Percentiles rank a stretch among this genome's conserved stretches.
These are phyloP conservation scores for Ceratonia siliqua DNA, from an alignment of 306 rosid species.

Conservation along the genomic window DNA sequence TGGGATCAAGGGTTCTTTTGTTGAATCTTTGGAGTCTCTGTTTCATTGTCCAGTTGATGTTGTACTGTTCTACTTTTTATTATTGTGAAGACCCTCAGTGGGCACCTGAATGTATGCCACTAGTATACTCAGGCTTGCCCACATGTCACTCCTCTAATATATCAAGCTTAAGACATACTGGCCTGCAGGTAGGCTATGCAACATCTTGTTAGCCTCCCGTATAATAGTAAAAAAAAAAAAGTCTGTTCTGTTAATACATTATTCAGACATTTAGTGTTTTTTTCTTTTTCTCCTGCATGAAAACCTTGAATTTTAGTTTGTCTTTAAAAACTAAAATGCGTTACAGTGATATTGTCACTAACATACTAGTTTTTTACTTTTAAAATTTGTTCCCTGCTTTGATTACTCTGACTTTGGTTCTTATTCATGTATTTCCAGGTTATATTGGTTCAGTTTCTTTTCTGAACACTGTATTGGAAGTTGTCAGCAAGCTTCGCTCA, in stretches of 20 bases:
- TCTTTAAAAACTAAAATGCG: background rate
- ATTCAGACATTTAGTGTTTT: background rate
- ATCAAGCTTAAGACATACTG: background rate
- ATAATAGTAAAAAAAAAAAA: background rate
- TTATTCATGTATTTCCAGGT: conserved; percentile 50
- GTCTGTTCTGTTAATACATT: background rate
- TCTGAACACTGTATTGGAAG: conserved; percentile 69
- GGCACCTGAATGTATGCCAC: no score
- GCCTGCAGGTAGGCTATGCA: background rate
- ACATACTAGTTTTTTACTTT: background rate
- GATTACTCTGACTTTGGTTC: conserved; percentile 12
- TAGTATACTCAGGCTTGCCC: background rate
- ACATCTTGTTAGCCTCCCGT: background rate
- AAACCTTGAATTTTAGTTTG: background rate
- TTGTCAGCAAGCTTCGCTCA: conserved; percentile 70
- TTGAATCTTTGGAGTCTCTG: background rate
- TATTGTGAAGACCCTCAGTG: no score
- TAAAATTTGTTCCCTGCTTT: background rate
- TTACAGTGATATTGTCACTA: background rate
- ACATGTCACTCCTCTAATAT: background rate
- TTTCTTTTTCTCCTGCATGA: background rate
- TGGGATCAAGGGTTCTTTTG: background rate
- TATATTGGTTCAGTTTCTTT: conserved; percentile 70
- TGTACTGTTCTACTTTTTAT: background rate
- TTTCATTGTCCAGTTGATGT: background rate